phyloP scores from a whole-genome alignment of 106 monocot genomes.

The Acorus gramineus region DNA sequence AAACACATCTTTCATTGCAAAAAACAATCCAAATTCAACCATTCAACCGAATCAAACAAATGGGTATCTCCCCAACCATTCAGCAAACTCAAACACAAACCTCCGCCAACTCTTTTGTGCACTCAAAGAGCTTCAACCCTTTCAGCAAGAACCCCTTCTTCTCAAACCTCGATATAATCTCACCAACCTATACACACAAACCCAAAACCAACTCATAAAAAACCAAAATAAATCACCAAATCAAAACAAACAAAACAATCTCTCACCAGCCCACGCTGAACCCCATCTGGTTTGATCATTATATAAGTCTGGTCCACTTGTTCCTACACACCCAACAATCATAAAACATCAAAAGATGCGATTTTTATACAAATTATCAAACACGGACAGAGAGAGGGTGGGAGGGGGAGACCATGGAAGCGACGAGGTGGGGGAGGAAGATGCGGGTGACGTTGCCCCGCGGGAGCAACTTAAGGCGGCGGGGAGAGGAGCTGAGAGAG shows the following conservation, averaged over 20 bases:
- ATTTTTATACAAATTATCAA: neutral
- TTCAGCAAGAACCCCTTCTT: conserved; percentile 92
- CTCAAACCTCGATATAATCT: conserved; percentile 94
- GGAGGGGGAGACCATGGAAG: conserved; percentile 24
- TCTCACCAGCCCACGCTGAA: conserved; percentile 71
- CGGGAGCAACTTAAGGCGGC: neutral
- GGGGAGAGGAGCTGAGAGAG: conserved; percentile 24
- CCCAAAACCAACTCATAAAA: neutral
- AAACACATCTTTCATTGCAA: too few species aligned
- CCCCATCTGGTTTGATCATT: conserved; percentile 90
- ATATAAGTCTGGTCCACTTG: conserved; percentile 65
- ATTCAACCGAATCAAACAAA: too few species aligned
- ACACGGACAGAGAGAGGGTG: neutral
- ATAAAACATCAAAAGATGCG: neutral
- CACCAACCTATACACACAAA: conserved; percentile 59
- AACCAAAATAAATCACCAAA: neutral
- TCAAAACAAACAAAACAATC: neutral
- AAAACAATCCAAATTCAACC: too few species aligned
- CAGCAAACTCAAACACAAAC: conserved; percentile 19
- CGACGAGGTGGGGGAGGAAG: conserved; percentile 52
- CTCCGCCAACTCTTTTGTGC: conserved; percentile 92
- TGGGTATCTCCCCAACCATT: neutral
- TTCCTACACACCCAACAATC: conserved; percentile 16
- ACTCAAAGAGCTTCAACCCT: conserved; percentile 89
- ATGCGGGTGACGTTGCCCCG: conserved; percentile 23